Conservation (phyloP, 2,329 filamentous ascomycete species). For the Paecilomyces dactylethromorphus region DNA sequence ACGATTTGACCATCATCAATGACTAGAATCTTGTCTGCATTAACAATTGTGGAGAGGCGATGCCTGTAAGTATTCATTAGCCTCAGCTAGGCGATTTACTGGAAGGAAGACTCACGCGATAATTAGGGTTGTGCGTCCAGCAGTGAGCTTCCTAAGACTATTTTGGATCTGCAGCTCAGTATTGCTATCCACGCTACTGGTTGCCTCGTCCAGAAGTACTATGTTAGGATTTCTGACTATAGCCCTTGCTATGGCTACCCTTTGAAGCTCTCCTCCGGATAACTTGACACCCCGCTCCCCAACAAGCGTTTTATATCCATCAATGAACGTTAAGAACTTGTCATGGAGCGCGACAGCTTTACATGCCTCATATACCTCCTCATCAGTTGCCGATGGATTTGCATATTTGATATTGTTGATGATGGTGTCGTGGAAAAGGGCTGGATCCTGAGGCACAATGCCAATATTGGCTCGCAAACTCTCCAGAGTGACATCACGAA, state of each 20-base stretch:
- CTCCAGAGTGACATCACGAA: conserved; percentile 52
- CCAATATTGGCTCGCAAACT: conserved; percentile 55
- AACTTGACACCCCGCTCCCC: conserved; percentile 46
- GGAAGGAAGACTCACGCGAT: conserved; percentile 36
- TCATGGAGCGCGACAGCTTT: conserved; percentile 58
- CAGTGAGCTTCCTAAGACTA: conserved; percentile 41
- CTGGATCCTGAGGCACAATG: conserved; percentile 59
- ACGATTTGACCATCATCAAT: conserved; percentile 56
- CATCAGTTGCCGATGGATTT: conserved; percentile 53
- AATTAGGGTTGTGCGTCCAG: conserved; percentile 46
- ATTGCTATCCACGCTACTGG: conserved; percentile 43
- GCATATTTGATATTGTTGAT: conserved; percentile 61
- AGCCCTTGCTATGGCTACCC: conserved; percentile 42
- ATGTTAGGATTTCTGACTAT: conserved; percentile 40
- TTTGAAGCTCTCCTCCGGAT: conserved; percentile 47
- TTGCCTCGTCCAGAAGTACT: conserved; percentile 46
- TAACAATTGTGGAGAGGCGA: conserved; percentile 62
- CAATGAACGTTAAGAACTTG: conserved; percentile 53
- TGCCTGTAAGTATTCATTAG: conserved; percentile 38
- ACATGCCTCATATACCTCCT: conserved; percentile 55
- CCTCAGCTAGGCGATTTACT: conserved; percentile 2
- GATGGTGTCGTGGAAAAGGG: conserved; percentile 59
- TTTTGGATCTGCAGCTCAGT: conserved; percentile 42
- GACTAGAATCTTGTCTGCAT: conserved; percentile 62
- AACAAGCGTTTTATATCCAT: conserved; percentile 43